Percentiles rank a stretch among this genome's conserved stretches.
Conservation (phyloP, 805 yeast genomes). For the Kuraishia cidri region DNA sequence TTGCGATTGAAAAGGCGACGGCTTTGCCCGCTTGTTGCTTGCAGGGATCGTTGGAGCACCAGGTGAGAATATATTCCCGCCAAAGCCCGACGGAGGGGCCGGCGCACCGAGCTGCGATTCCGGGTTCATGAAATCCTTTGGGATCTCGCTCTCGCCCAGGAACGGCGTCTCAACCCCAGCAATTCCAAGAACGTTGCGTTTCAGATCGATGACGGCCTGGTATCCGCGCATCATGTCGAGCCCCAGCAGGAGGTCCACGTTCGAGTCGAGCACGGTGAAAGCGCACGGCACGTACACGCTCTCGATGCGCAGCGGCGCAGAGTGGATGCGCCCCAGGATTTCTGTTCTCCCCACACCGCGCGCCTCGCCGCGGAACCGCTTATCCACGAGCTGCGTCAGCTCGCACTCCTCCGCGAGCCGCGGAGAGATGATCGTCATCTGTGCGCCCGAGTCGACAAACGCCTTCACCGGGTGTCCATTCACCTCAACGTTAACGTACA, state of each 20-base stretch:
- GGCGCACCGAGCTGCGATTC: conserved; percentile 3
- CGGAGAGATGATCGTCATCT: conserved; percentile 76
- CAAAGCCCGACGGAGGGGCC: conserved; percentile 15
- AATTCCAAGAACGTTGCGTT: conserved; percentile 51
- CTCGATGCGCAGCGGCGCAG: conserved; percentile 79
- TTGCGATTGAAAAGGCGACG: too few species aligned
- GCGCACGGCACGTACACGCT: conserved; percentile 54
- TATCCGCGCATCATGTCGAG: conserved; percentile 87
- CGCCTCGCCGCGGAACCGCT: conserved; percentile 73
- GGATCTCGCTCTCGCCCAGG: conserved; percentile 63
- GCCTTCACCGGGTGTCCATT: conserved; percentile 82
- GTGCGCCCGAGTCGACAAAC: conserved; percentile 96
- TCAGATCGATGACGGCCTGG: conserved; percentile 73
- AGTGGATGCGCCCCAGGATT: conserved; percentile 79
- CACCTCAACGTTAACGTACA: conserved; percentile 68
- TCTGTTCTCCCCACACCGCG: conserved; percentile 82
- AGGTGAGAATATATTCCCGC: conserved; percentile 22
- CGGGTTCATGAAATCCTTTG: conserved; percentile 22
- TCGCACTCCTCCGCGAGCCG: conserved; percentile 67
- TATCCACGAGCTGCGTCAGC: conserved; percentile 66
- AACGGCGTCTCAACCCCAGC: conserved; percentile 71
- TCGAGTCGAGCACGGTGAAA: conserved; percentile 64
- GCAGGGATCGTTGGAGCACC: conserved; percentile 1
- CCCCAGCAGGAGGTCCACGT: conserved; percentile 74
- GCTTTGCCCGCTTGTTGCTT: conserved; percentile 6